A percentile compares a stretch with the other conserved stretches of the same genome.
phyloP scores from a whole-genome alignment of 305 asterid species.

The Fraxinus nigra region DNA sequence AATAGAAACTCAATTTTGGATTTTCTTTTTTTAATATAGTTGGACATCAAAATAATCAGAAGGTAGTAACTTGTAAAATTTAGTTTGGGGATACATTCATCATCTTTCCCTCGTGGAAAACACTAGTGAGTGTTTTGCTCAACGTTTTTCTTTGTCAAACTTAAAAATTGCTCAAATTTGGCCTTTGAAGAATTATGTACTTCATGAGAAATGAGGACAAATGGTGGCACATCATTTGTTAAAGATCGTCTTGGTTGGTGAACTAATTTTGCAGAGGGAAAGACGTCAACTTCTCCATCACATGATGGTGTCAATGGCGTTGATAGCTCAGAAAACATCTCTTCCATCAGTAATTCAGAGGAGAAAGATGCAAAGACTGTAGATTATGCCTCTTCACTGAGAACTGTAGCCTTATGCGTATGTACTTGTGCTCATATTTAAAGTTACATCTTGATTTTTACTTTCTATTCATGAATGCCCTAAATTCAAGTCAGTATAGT shows the following conservation, averaged over 20 bases:
- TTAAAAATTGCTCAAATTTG: neutral
- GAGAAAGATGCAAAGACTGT: slow-evolving; percentile 30
- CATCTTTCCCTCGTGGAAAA: neutral
- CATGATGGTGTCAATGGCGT: slow-evolving; percentile 27
- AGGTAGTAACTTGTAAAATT: neutral
- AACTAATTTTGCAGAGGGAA: slow-evolving; percentile 39
- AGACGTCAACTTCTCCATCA: slow-evolving; percentile 34
- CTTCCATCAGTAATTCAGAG: slow-evolving; percentile 37
- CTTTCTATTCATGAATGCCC: slow-evolving; percentile 26
- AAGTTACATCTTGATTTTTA: slow-evolving; percentile 12
- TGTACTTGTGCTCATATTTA: slow-evolving; percentile 27
- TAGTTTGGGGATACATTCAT: neutral
- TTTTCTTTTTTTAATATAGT: neutral
- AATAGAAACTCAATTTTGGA: neutral
- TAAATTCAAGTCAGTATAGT: slow-evolving; percentile 54
- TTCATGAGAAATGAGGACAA: neutral
- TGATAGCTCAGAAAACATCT: slow-evolving; percentile 35
- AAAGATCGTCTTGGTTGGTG: slow-evolving; percentile 22
- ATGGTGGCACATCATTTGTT: slow-evolving; percentile 15
- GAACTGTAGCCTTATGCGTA: slow-evolving; percentile 82
- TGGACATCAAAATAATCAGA: neutral
- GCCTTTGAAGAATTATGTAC: slow-evolving; percentile 18
- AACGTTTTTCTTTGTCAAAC: neutral
- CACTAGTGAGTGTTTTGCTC: neutral
- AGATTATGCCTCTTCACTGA: slow-evolving; percentile 59